Evolutionary conservation across 23 red algal genomes (phyloP).

Genomic region (Gracilaria domingensis): DNA sequence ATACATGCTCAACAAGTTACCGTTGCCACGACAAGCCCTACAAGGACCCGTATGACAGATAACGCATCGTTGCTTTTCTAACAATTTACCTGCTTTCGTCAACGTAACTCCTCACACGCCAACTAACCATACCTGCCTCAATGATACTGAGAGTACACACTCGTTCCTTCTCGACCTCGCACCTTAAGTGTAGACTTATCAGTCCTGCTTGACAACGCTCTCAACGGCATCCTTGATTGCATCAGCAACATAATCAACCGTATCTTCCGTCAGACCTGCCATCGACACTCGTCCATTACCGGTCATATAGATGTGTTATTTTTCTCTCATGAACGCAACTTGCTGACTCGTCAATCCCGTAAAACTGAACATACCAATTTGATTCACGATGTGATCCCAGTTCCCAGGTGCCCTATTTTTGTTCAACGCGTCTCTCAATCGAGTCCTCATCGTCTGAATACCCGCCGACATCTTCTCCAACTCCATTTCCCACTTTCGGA

Average conservation of each 20-base stretch:
- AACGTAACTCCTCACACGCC: neutral
- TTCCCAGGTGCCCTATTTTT: conserved; percentile 77
- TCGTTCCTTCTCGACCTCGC: no score
- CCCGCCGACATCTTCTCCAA: conserved; percentile 79
- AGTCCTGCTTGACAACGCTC: conserved; percentile 48
- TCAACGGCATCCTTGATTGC: conserved; percentile 93
- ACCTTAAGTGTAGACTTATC: neutral
- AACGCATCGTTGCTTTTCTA: neutral
- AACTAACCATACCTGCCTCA: neutral
- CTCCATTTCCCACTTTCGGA: conserved; percentile 90
- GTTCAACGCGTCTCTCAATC: conserved; percentile 70
- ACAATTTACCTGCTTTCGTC: neutral
- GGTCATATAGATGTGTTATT: conserved; percentile 98
- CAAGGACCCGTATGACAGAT: neutral
- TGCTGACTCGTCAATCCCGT: conserved; percentile 85
- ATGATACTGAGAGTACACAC: neutral
- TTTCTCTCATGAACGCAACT: conserved; percentile 82
- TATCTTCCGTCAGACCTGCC: conserved; percentile 86
- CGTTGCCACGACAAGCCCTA: conserved; percentile 26
- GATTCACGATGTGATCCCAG: conserved; percentile 89
- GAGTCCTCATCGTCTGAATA: conserved; percentile 83
- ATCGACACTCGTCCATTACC: conserved; percentile 92
- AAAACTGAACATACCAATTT: conserved; percentile 99
- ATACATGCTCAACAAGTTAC: conserved; percentile 29
- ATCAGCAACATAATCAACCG: conserved; percentile 87